Base-by-base conservation (phyloP, 768 basidiomycete genomes). In the Leccinum subtestaceum region DNA sequence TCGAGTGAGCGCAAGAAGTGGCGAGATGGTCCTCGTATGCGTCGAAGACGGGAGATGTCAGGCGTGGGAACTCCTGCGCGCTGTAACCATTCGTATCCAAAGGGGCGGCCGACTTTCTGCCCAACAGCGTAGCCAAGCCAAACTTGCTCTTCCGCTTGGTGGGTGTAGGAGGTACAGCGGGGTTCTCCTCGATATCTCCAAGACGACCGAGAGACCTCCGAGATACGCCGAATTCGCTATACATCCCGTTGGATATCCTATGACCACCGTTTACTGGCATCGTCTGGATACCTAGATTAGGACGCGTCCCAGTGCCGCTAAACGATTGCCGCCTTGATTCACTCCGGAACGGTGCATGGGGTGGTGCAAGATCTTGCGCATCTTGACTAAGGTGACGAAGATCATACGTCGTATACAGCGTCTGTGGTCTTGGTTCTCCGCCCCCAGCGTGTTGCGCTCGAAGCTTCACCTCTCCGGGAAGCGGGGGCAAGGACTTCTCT, bases 401-500 rank as follows among this genome's bases (percentile, higher is more conserved):
- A 66, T 87, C 85, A 61, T 81, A 83, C 0, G 82, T 81, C 0
- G 83, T 78, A 60, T 84, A 87, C 56, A 89, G 75, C 2, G 89
- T 91, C 56, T 82, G 84, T 7, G 89, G 87, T 34, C 87, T 81
- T 6, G 67, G 61, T 45, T 87, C 86, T 2, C 64, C 67, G 19
- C 72, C 64, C 57, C 70, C 36, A 36, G 57, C 40, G 5, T 75
- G 71, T n/a, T 75, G 75, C 13, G 74, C 67, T 36, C 77, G 78
- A 27, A 75, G 73, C 52, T 75, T 75, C 66, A 79, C 79, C 23
- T 83, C 81, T 15, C 78, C 81, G 2, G 88, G 91, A 45, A 93
- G 79, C 10, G 91, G 91, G 5, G 91, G 91, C 4, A 93, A 73
- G 5, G 84, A 87, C 66, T 93, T 93, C 60, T 93, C 89, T 52